phyloP scores from a whole-genome alignment of 768 basidiomycete genomes.

The Naematelia aurantialba region DNA sequence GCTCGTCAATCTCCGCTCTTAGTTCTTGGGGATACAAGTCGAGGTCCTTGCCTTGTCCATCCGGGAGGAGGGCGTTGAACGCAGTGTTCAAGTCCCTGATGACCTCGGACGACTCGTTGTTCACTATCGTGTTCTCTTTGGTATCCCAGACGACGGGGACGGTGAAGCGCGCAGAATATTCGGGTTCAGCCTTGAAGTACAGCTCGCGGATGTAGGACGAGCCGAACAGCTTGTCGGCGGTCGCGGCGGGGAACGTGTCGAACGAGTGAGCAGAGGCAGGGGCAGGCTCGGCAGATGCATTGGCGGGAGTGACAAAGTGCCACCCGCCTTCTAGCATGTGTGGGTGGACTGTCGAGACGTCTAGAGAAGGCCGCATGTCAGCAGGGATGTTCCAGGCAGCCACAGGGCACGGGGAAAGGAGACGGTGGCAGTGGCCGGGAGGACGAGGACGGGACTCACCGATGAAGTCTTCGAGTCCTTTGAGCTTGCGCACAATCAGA shows the following conservation, averaged over 20 bases:
- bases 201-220: slow-evolving; percentile 74
- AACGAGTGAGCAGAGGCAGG: slow-evolving; percentile 33
- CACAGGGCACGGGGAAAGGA: slow-evolving; percentile 1
- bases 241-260: slow-evolving; percentile 60
- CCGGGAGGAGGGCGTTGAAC: slow-evolving; percentile 69
- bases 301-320: slow-evolving; percentile 71
- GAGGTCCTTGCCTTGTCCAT: slow-evolving; percentile 56
- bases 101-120: slow-evolving; percentile 87
- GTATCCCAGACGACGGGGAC: slow-evolving; percentile 74
- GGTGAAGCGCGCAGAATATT: slow-evolving; percentile 60
- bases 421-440: too few species aligned
- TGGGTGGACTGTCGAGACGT: slow-evolving; percentile 77
- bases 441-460: slow-evolving; percentile 55
- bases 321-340: slow-evolving; percentile 79
- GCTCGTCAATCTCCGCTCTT: slow-evolving; percentile 69
- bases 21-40: slow-evolving; percentile 76
- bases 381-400: not conserved
- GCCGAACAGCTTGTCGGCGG: slow-evolving; percentile 69
- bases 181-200: slow-evolving; percentile 70
- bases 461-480: slow-evolving; percentile 81
- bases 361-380: too few species aligned
- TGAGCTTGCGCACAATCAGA: slow-evolving; percentile 81
- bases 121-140: slow-evolving; percentile 79
- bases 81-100: slow-evolving; percentile 82
- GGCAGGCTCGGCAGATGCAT: slow-evolving; percentile 51